A percentile compares a stretch with the other conserved stretches of the same genome.
Conservation (phyloP, 768 basidiomycete genomes). For the Panellus pusillus region DNA sequence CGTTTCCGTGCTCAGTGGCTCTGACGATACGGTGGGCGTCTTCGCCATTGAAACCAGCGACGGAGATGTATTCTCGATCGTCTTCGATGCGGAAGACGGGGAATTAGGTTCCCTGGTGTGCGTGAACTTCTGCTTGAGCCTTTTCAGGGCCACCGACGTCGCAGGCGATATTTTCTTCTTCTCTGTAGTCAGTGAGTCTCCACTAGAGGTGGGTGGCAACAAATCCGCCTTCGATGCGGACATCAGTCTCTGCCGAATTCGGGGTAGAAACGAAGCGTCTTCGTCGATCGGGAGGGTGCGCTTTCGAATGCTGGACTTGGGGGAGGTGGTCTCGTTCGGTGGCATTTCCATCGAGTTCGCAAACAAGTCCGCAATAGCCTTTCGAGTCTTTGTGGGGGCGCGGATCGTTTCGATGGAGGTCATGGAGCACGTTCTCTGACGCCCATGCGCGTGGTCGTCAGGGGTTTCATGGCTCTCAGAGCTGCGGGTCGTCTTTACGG, state of each 20-base stretch:
- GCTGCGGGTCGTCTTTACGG: not conserved
- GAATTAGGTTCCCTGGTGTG: not conserved
- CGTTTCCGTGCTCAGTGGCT: not conserved
- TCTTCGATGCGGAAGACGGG: too few species aligned
- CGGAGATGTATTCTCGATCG: too few species aligned
- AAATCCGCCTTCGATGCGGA: not conserved
- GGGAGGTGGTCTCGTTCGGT: not conserved
- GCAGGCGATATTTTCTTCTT: not conserved
- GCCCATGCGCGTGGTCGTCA: not conserved
- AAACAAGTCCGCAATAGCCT: conserved; percentile 7
- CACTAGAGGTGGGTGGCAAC: not conserved
- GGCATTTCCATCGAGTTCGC: not conserved
- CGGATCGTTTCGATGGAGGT: conserved; percentile 21
- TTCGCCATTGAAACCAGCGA: too few species aligned
- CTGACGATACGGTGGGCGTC: not conserved
- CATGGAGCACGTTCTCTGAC: conserved; percentile 17
- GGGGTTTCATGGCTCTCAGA: not conserved
- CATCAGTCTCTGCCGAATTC: conserved; percentile 18
- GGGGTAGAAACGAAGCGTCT: conserved; percentile 10
- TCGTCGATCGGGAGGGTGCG: conserved; percentile 15
- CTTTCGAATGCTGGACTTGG: conserved; percentile 8
- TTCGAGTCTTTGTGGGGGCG: conserved; percentile 9
- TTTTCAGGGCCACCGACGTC: conserved; percentile 11
- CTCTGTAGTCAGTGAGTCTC: not conserved
- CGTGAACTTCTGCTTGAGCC: conserved; percentile 13